These are phyloP conservation scores for Cucumis cinereus DNA, from an alignment of 306 rosid species.

Conservation along the genomic window DNA sequence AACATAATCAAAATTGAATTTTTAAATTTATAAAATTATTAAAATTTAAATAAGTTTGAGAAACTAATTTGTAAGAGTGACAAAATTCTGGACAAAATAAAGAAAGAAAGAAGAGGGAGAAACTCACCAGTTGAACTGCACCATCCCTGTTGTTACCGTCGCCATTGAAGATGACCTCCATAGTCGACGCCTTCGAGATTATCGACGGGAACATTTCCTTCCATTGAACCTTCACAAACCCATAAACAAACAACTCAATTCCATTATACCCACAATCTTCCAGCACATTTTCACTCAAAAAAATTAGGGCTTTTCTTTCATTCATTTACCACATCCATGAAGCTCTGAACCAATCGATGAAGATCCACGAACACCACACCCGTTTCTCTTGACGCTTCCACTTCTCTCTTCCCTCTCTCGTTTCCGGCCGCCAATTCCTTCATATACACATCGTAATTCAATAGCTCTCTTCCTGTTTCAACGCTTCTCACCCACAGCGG, in stretches of 20 bases:
- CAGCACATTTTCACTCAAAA: background rate
- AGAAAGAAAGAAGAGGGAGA: too few relatives aligned
- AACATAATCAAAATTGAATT: too few relatives aligned
- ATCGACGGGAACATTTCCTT: conserved; percentile 89
- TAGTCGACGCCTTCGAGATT: conserved; percentile 70
- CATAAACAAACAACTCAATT: background rate
- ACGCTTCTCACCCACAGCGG: conserved; percentile 82
- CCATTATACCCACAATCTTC: background rate
- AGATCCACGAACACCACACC: conserved; percentile 62
- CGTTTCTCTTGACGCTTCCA: conserved; percentile 81
- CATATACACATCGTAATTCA: conserved; percentile 67
- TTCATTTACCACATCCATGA: conserved; percentile 61
- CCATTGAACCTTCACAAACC: conserved; percentile 62
- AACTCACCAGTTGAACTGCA: conserved; percentile 69
- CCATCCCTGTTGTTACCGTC: conserved; percentile 59
- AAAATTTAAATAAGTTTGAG: too few relatives aligned
- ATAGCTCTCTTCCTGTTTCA: conserved; percentile 78
- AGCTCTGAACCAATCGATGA: conserved; percentile 50
- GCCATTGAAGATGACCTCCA: conserved; percentile 60
- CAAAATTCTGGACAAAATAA: too few relatives aligned
- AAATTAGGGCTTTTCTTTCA: background rate
- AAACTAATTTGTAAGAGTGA: too few relatives aligned
- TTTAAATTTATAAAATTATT: too few relatives aligned
- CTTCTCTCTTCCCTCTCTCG: conserved; percentile 39
- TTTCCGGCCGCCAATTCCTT: conserved; percentile 41